A percentile compares a stretch with the other conserved stretches of the same genome.
Evolutionary conservation across 768 basidiomycete genomes (phyloP).

Genomic region (Cyclocybe aegerita): DNA sequence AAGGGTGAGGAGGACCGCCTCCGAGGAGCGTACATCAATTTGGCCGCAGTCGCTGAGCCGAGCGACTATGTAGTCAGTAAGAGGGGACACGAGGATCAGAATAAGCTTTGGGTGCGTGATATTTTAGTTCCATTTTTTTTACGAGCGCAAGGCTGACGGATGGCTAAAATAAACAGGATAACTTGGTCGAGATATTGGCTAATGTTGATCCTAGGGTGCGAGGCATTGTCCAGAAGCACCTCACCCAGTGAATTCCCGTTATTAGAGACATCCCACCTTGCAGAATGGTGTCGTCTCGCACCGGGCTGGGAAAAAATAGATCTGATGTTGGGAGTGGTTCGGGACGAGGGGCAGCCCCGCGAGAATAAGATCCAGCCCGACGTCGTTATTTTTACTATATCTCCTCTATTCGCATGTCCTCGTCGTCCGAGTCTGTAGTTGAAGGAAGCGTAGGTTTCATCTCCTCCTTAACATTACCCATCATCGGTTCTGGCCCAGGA

Average conservation of each 20-base stretch:
- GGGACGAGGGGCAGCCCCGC: too few relatives aligned
- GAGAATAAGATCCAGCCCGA: too few relatives aligned
- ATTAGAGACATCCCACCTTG: too few relatives aligned
- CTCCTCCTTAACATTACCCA: slow-evolving; percentile 1
- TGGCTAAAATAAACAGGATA: not conserved
- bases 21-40: slow-evolving; percentile 29
- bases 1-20: slow-evolving; percentile 22
- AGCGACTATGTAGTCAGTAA: slow-evolving; percentile 32
- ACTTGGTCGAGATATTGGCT: slow-evolving; percentile 10
- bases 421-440: slow-evolving; percentile 47
- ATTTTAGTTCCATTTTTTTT: not conserved
- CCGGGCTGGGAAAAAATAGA: too few relatives aligned
- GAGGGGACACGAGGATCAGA: slow-evolving; percentile 26
- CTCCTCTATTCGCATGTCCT: slow-evolving; percentile 76
- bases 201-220: slow-evolving; percentile 9
- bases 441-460: slow-evolving; percentile 17
- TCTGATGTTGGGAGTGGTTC: too few relatives aligned
- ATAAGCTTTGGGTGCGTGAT: slow-evolving; percentile 33
- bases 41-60: slow-evolving; percentile 24
- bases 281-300: too few relatives aligned
- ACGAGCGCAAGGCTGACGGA: not conserved
- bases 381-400: slow-evolving; percentile 47
- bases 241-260: not conserved
- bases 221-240: slow-evolving; percentile 4
- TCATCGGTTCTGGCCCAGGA: slow-evolving; percentile 4